Percentiles rank a stretch among this genome's conserved stretches.
Conservation (phyloP, 805 yeast species). For the Schizosaccharomyces cryophilus region DNA sequence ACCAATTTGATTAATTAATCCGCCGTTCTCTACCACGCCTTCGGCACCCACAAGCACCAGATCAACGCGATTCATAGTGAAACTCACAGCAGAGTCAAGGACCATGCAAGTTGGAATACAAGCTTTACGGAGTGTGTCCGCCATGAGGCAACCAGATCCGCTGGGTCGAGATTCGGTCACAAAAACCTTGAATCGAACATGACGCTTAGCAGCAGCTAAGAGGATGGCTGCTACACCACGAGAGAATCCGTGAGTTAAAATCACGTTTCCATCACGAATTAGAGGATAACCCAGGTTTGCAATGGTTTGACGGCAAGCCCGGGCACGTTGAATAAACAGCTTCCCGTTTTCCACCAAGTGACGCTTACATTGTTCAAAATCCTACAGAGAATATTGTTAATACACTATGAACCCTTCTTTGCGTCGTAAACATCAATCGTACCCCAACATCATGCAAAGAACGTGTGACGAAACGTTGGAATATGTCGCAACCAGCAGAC, state of each 20-base stretch:
- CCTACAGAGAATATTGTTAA: constrained; percentile 14
- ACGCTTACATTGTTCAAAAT: constrained; percentile 80
- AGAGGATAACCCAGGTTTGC: constrained; percentile 75
- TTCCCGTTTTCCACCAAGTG: constrained; percentile 87
- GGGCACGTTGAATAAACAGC: constrained; percentile 72
- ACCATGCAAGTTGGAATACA: constrained; percentile 75
- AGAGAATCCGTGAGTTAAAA: constrained; percentile 73
- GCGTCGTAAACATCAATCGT: background rate
- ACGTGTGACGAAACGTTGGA: constrained; percentile 75
- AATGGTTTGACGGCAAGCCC: constrained; percentile 62
- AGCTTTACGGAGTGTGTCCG: constrained; percentile 33
- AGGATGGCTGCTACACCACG: constrained; percentile 68
- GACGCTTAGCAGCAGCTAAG: constrained; percentile 48
- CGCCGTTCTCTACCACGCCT: constrained; percentile 97
- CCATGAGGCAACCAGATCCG: constrained; percentile 49
- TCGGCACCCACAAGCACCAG: constrained; percentile 94
- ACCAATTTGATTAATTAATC: constrained; percentile 83
- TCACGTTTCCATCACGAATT: constrained; percentile 75
- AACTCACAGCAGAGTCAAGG: constrained; percentile 85
- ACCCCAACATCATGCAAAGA: constrained; percentile 51
- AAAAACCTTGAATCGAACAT: constrained; percentile 65
- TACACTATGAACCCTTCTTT: background rate
- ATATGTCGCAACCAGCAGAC: constrained; percentile 92
- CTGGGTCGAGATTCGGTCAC: constrained; percentile 86
- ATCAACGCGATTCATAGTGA: constrained; percentile 70